phyloP scores from a whole-genome alignment of 2,329 filamentous ascomycete genomes.

The Penicillium sp. region DNA sequence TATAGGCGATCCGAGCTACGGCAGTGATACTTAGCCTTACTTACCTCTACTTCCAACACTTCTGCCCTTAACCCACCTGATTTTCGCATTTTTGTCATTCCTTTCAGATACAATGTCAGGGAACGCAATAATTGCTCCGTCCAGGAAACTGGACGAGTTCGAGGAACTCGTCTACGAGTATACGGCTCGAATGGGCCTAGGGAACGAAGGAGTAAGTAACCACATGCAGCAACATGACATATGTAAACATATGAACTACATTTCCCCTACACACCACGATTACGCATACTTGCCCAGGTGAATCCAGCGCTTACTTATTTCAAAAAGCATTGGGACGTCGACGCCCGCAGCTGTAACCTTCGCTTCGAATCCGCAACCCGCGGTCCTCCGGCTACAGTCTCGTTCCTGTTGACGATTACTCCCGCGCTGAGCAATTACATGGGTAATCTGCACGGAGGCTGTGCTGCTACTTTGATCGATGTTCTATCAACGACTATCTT shows the following conservation, averaged over 20 bases:
- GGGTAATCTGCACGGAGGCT: conserved; percentile 89
- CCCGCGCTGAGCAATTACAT: conserved; percentile 86
- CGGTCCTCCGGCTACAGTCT: conserved; percentile 36
- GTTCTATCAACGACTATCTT: conserved; percentile 62
- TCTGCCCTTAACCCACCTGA: neutral
- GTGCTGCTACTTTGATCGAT: conserved; percentile 67
- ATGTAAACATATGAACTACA: neutral
- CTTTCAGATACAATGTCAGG: conserved; percentile 17
- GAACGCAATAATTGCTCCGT: conserved; percentile 18
- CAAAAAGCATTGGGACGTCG: conserved; percentile 34
- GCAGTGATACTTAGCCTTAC: conserved; percentile 3
- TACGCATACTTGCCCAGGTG: neutral
- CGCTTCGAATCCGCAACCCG: conserved; percentile 41
- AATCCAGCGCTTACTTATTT: neutral
- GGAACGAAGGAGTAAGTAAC: conserved; percentile 22
- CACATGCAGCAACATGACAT: neutral
- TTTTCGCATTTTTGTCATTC: neutral
- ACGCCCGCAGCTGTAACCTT: conserved; percentile 31
- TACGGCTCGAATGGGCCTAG: conserved; percentile 22
- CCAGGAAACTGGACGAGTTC: conserved; percentile 33
- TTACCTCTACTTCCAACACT: neutral
- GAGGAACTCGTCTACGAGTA: conserved; percentile 33
- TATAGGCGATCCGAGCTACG: conserved; percentile 6
- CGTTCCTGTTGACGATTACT: conserved; percentile 61
- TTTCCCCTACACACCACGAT: neutral